Base-by-base conservation (phyloP, 2,329 filamentous ascomycete genomes). In the Dothideomycetes sp. region DNA sequence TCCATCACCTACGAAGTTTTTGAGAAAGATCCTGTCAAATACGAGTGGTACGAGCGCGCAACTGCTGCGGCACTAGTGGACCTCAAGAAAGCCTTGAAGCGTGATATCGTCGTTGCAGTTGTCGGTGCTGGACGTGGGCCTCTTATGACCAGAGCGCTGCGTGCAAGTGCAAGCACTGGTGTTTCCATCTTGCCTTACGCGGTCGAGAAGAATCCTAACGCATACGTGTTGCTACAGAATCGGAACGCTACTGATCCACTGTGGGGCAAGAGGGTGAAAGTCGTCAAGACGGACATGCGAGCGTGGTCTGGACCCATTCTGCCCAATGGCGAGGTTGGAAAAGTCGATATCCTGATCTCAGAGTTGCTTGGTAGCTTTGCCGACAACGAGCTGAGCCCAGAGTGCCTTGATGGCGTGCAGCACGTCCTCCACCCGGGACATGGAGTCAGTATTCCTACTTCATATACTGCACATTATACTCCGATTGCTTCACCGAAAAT, bases 1-100 rank as follows among this genome's bases (percentile, higher is more conserved):
- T 94, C 87, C 34, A 84, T 94, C 31, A 98, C 91, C 0, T 98
- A 98, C 59, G 91, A 98, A 57, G 89, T 96, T 2, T 98, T 98
- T 53, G 91, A 98, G 59, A 93, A 93, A 50, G 93, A 98, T 48
- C 91, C 91, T 0, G 84, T 98, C 63, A 98, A 98, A 62, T 98
- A 98, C 58, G 79, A 87, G 47, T 93, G 89, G 71, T 98, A 98
- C 57, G 87, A 96, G 59, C 70, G 73, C 34, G 91, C 91, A 11
- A 81, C 93, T 41, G 75, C 77, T 3, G 77, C 84, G 47, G 89
- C 91, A 1, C 69, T 98, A 45, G 70, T 66, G 10, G 88, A 96
- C 53, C 93, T 91, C 81, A 70, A 84, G 43, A 69, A 74, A 22
- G 87, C 85, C 55, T 79, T 86, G 1, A 72, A 77, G 35, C 81